phyloP scores from a whole-genome alignment of 1,139 yeast species.

The Saccharomyces pastorianus region DNA sequence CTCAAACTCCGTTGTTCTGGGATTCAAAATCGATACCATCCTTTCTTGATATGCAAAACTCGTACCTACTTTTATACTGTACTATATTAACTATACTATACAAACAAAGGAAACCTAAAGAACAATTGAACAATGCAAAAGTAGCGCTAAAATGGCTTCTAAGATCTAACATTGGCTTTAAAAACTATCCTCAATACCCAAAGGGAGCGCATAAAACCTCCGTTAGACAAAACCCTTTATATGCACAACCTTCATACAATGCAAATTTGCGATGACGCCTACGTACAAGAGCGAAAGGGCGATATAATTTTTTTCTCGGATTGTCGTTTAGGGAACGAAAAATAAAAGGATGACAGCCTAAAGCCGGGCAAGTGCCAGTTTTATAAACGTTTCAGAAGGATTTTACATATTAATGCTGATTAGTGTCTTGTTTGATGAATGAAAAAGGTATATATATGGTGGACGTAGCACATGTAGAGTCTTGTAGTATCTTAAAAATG shows the following conservation, averaged over 20 bases:
- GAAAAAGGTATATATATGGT: background rate
- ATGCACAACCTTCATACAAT: background rate
- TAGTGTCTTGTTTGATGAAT: background rate
- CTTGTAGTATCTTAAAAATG: background rate
- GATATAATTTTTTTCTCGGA: background rate
- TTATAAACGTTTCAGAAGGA: background rate
- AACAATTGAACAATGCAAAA: too few relatives aligned
- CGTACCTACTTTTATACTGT: too few relatives aligned
- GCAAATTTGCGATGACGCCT: background rate
- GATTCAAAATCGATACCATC: constrained; percentile 43
- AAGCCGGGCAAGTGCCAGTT: background rate
- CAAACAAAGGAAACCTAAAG: background rate
- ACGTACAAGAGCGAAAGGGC: background rate
- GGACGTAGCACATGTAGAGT: background rate
- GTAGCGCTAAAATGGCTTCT: too few relatives aligned
- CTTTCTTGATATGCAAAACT: background rate
- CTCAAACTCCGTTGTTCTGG: constrained; percentile 60
- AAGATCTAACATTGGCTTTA: too few relatives aligned
- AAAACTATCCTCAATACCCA: background rate
- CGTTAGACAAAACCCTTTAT: background rate
- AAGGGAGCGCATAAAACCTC: background rate
- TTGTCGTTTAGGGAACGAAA: background rate
- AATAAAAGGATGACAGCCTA: background rate
- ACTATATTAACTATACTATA: background rate
- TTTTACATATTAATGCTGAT: background rate